Evolutionary conservation across 108 stramenopile genomes (phyloP), one percentile per base, ranked within the genome.

Genomic region (Seminavis robusta): DNA sequence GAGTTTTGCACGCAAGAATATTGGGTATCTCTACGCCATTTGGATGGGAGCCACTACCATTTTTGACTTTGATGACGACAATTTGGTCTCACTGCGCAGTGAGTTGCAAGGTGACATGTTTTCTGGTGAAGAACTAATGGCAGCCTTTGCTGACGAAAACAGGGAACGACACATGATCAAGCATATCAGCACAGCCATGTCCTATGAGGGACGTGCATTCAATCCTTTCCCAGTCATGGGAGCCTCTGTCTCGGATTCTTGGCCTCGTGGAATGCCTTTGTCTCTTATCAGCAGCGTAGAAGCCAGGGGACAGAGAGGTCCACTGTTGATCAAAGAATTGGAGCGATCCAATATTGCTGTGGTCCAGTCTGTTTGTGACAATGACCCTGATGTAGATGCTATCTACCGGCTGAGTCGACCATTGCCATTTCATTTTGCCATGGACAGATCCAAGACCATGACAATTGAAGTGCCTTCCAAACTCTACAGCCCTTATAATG

Each of bases 11-110:
- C 65, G 84, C 7, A 85, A 81, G 50, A 85, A 85, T 34, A 21
- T 85, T 32, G 80, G 84, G 1, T 81, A 73, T 56, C 24, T 85
- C 23, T 79, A 63, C 56, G 83, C 80, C 5, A 59, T 79, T 33
- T 38, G 32, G 8, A 55, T 73, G 27, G 81, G 81, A 1, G 81
- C 81, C 7, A 33, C 66, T 25, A 28, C 66, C 29, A 68, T 84
- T 9, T 84, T 49, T 33, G 82, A 84, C 41, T 73, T 80, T 21
- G 82, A 83, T 39, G 82, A 83, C 57, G 77, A 83, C 74, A 83
- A 83, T 47, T 46, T 80, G 4, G n/a, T n/a, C n/a, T n/a, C n/a
- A n/a, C n/a, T n/a, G n/a, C n/a, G n/a, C n/a, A n/a, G n/a, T n/a
- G n/a, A n/a, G n/a, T 24, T 51, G 26, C 5, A 20, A 10, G n/a